Conservation (phyloP, 148 eudicot genomes). For the Suaeda aralocaspica region DNA sequence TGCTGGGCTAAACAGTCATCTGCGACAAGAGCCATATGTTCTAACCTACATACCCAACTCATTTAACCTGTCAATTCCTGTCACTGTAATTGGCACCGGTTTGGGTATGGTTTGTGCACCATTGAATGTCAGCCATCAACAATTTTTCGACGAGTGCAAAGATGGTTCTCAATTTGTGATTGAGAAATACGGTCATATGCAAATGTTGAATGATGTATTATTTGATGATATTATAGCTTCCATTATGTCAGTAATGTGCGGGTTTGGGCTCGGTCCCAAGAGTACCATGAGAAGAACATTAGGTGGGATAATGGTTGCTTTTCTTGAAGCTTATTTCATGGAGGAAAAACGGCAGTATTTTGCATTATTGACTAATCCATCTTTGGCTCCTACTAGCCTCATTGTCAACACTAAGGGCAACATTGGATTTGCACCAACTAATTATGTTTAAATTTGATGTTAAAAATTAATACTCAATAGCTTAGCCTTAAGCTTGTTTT, state of each 20-base stretch:
- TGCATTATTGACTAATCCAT: background rate
- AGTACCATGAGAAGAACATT: constrained; percentile 2
- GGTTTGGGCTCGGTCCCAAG: background rate
- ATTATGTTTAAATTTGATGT: background rate
- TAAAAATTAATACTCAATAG: too few relatives aligned
- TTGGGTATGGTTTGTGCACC: constrained; percentile 2
- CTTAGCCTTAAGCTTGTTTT: too few relatives aligned
- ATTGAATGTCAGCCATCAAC: constrained; percentile 4
- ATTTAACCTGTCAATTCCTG: constrained; percentile 8
- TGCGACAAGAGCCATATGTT: background rate
- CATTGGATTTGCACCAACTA: background rate
- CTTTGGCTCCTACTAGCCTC: constrained; percentile 7
- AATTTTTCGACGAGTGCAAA: constrained; percentile 10
- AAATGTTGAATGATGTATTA: constrained; percentile 4
- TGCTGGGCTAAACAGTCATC: constrained; percentile 15
- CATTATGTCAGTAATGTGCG: background rate
- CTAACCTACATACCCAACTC: constrained; percentile 1
- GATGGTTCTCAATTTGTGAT: constrained; percentile 9
- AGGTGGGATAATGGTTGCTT: constrained; percentile 12
- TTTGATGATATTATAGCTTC: too few relatives aligned
- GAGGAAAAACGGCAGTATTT: background rate
- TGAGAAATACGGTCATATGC: constrained; percentile 10
- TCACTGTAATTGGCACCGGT: constrained; percentile 14
- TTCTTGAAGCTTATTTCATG: constrained; percentile 1
- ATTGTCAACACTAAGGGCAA: background rate